Evolutionary conservation across 139 green algal genomes (phyloP).

Genomic region (Deuterostichococcus epilithicus): DNA sequence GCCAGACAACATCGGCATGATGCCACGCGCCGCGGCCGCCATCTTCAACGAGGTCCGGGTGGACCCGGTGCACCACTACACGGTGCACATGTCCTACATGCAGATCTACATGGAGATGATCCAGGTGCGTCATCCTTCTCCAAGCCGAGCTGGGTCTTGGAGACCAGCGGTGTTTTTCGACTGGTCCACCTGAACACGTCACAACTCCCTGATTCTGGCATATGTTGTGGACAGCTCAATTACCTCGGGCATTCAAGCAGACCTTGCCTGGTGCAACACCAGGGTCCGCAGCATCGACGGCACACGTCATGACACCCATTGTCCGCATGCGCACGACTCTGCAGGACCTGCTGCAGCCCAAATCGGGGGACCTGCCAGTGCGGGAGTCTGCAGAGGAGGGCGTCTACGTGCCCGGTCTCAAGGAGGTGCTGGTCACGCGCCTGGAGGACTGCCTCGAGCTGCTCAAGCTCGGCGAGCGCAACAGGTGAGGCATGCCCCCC

Average conservation of each 20-base stretch:
- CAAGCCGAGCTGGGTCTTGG: no score
- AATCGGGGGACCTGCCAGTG: conserved; percentile 74
- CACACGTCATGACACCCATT: no score
- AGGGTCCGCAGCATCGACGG: no score
- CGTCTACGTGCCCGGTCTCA: conserved; percentile 69
- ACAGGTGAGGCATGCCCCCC: neutral
- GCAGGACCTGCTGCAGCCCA: conserved; percentile 73
- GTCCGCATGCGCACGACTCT: no score
- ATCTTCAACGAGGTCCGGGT: conserved; percentile 58
- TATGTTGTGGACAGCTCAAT: no score
- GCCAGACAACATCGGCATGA: conserved; percentile 71
- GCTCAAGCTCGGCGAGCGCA: conserved; percentile 37
- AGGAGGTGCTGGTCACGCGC: conserved; percentile 51
- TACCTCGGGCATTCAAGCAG: no score
- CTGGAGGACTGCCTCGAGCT: conserved; percentile 80
- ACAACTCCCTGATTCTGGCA: no score
- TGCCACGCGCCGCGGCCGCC: conserved; percentile 64
- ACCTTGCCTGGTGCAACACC: no score
- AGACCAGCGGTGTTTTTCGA: no score
- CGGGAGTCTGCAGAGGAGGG: conserved; percentile 64
- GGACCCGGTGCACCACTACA: conserved; percentile 58
- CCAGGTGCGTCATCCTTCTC: conserved; percentile 26
- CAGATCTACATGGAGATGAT: conserved; percentile 89
- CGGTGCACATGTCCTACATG: conserved; percentile 75
- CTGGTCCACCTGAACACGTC: no score